Evolutionary conservation across 2,329 filamentous ascomycete genomes (phyloP).

Genomic region (Pyricularia pennisetigena): DNA sequence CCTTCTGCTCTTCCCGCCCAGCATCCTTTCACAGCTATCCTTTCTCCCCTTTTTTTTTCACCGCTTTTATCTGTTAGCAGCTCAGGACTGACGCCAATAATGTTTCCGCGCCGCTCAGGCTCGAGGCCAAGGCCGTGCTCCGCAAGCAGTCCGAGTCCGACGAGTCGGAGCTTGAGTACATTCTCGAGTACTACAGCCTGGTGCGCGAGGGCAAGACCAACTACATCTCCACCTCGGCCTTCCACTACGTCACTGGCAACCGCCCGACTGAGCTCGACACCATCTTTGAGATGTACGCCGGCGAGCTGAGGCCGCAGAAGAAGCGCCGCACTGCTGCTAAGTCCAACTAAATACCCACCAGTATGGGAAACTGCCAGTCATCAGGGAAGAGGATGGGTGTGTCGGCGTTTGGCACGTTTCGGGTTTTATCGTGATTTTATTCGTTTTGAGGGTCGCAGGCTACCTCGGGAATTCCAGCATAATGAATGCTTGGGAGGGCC

Average conservation of each 20-base stretch:
- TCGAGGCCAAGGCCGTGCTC: constrained; percentile 22
- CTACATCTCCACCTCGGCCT: constrained; percentile 39
- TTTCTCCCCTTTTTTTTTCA: background rate
- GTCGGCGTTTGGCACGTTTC: background rate
- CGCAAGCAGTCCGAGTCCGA: constrained; percentile 23
- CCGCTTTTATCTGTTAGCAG: too few relatives aligned
- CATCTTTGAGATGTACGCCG: constrained; percentile 36
- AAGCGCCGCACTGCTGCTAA: constrained; percentile 7
- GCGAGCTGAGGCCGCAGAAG: constrained; percentile 27
- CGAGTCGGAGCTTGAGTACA: constrained; percentile 31
- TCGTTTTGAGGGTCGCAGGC: too few relatives aligned
- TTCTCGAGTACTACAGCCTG: constrained; percentile 42
- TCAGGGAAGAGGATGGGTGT: background rate
- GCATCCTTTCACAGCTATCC: constrained; percentile 1
- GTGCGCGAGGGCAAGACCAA: constrained; percentile 43
- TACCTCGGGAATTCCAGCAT: too few relatives aligned
- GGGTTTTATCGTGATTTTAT: too few relatives aligned
- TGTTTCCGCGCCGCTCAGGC: constrained; percentile 17
- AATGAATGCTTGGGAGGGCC: too few relatives aligned
- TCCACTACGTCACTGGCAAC: constrained; percentile 35
- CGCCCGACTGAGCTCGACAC: constrained; percentile 34
- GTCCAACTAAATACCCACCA: background rate
- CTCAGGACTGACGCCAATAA: background rate
- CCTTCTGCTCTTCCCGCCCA: background rate
- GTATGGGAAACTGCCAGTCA: background rate